These are phyloP conservation scores for Penicillium parvum DNA, from an alignment of 495 filamentous ascomycete genomes.

Conservation along the genomic window DNA sequence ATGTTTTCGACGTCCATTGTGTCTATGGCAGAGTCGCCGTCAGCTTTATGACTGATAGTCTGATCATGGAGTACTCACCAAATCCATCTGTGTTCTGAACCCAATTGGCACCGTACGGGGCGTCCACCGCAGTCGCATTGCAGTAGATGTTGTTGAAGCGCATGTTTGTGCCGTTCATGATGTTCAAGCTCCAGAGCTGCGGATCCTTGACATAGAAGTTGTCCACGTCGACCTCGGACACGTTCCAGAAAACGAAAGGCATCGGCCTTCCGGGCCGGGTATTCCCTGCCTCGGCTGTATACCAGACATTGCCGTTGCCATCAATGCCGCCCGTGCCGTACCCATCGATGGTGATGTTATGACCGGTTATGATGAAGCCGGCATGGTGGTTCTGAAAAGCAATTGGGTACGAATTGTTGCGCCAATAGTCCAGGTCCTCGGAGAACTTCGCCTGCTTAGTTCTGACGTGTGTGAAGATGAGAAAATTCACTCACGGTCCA, in stretches of 20 bases:
- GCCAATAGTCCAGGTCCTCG: slow-evolving; percentile 52
- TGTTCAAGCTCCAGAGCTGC: slow-evolving; percentile 52
- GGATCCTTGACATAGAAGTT: slow-evolving; percentile 52
- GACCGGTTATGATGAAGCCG: slow-evolving; percentile 48
- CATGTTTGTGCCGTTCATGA: slow-evolving; percentile 58
- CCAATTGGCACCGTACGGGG: slow-evolving; percentile 51
- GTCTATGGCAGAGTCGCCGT: slow-evolving; percentile 21
- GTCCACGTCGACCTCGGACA: slow-evolving; percentile 47
- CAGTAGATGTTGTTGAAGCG: slow-evolving; percentile 46
- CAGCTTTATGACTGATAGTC: not conserved
- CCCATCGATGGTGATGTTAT: slow-evolving; percentile 47
- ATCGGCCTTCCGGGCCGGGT: slow-evolving; percentile 52
- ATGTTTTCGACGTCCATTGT: slow-evolving; percentile 55
- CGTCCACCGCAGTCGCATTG: slow-evolving; percentile 48
- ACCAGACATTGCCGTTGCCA: slow-evolving; percentile 53
- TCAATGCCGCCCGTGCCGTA: slow-evolving; percentile 49
- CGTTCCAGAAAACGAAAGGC: slow-evolving; percentile 60
- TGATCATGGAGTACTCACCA: slow-evolving; percentile 17
- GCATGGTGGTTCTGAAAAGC: slow-evolving; percentile 55
- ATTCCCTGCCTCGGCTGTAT: slow-evolving; percentile 37
- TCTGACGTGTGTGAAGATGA: not conserved
- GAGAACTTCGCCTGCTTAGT: slow-evolving; percentile 33
- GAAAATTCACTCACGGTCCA: slow-evolving; percentile 35
- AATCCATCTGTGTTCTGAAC: slow-evolving; percentile 59
- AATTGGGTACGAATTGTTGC: slow-evolving; percentile 49